Percentiles rank a stretch among this genome's conserved stretches.
Conservation (phyloP, 805 yeast genomes). For the Yamadazyma olivae region DNA sequence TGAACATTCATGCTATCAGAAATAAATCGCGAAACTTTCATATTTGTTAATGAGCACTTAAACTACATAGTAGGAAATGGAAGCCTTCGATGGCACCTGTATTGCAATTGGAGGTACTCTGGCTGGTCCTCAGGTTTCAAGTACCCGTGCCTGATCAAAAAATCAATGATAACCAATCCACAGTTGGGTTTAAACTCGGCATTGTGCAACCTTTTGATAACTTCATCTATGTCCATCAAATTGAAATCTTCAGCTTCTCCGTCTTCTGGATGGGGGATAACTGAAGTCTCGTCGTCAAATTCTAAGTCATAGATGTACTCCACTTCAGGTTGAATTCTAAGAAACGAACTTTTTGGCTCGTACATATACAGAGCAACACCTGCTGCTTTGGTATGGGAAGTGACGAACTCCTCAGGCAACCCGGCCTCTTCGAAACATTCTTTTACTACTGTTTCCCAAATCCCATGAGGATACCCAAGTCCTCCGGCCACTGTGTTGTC, state of each 20-base stretch:
- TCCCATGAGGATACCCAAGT: conserved; percentile 73
- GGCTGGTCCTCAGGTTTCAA: conserved; percentile 66
- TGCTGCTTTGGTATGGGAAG: conserved; percentile 39
- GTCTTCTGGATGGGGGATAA: conserved; percentile 44
- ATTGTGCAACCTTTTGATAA: conserved; percentile 43
- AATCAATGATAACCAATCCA: conserved; percentile 75
- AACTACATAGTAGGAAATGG: conserved; percentile 55
- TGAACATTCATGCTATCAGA: no score
- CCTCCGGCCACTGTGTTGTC: conserved; percentile 98
- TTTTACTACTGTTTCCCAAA: conserved; percentile 73
- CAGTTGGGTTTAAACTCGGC: conserved; percentile 89
- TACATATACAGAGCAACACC: conserved; percentile 73
- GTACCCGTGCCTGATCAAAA: conserved; percentile 80
- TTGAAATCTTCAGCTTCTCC: conserved; percentile 70
- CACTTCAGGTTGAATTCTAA: conserved; percentile 84
- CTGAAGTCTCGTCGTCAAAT: conserved; percentile 41
- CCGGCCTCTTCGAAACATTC: conserved; percentile 94
- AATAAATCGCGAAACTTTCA: no score
- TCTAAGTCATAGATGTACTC: conserved; percentile 75
- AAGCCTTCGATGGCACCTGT: conserved; percentile 62
- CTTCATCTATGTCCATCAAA: conserved; percentile 59
- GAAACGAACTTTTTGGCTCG: conserved; percentile 32
- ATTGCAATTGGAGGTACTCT: conserved; percentile 56
- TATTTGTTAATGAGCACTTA: not conserved
- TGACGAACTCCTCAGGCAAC: conserved; percentile 50